Conservation (phyloP, 768 basidiomycete genomes). For the Psilocybe azurescens region DNA sequence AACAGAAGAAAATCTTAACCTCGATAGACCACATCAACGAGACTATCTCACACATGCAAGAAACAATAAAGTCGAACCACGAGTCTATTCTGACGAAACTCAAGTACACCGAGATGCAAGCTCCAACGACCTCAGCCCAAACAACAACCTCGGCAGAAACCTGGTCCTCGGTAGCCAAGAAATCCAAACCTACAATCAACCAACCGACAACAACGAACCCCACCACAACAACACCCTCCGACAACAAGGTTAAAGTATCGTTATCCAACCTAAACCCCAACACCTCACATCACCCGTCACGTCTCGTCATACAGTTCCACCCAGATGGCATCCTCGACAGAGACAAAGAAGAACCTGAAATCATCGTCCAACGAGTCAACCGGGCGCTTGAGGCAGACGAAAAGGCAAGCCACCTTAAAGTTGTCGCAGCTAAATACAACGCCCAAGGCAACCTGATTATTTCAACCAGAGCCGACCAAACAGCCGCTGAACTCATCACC, state of each 20-base stretch:
- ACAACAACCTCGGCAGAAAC: not conserved
- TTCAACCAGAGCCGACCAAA: conserved; percentile 23
- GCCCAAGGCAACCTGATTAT: conserved; percentile 21
- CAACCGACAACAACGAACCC: not conserved
- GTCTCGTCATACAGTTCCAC: too few relatives aligned
- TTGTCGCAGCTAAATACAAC: conserved; percentile 23
- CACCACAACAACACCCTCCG: not conserved
- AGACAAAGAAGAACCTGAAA: conserved; percentile 1
- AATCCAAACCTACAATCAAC: not conserved
- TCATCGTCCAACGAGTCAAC: conserved; percentile 19
- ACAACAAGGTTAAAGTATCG: conserved; percentile 3
- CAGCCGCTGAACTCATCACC: conserved; percentile 18
- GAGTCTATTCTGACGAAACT: not conserved
- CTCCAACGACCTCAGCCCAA: not conserved
- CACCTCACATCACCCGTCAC: too few relatives aligned
- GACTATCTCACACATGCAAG: not conserved
- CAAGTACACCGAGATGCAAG: not conserved
- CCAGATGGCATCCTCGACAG: conserved; percentile 5
- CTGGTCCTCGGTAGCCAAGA: not conserved
- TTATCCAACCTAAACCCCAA: conserved; percentile 15
- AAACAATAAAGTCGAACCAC: not conserved
- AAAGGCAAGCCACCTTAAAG: conserved; percentile 14
- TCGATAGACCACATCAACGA: not conserved
- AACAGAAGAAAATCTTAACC: not conserved
- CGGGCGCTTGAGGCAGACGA: conserved; percentile 2